Base-by-base conservation (phyloP, 1,284 basidiomycete species). In the Rhodotorula sp. region DNA sequence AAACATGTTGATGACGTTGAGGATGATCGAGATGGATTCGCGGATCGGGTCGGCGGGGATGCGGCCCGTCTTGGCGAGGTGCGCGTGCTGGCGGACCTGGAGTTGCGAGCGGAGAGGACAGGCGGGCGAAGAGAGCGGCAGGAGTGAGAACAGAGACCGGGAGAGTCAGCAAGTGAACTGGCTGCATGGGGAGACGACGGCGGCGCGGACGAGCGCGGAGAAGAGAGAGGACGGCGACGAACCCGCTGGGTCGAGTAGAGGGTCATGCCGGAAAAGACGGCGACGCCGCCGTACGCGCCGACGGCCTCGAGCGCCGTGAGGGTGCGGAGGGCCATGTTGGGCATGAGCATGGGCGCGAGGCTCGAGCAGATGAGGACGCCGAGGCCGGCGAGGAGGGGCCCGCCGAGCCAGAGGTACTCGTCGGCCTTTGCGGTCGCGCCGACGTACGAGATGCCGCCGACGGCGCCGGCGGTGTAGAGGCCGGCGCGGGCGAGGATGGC, bases 401-500 rank as follows among this genome's bases (percentile, higher is more conserved):
- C 81, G 16, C 73, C 93, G 82, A 93, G 87, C 82, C 90, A 90
- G 46, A 96, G 82, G 81, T 90, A 96, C 80, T 88, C 90, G 82
- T 94, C 91, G 77, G 89, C 91, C 77, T 85, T 89, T 45, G 93
- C 93, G 25, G 93, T 96, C 14, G 92, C 92, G 19, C 66, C 93
- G 44, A 96, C 87, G 79, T 93, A 96, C 50, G 89, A 90, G 45
- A 95, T 85, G 12, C 80, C 80, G 64, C 50, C 93, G 25, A 94
- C 88, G 5, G 93, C 87, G 58, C 92, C 93, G 57, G 88, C 87
- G 0, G 93, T 95, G 82, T 96, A 96, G 9, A 96, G 84, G 17
- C 91, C 93, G 14, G 93, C 93, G 54, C 93, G 88, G n/a, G 90
- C 89, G 58, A 96, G 86, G 71, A 96, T 86, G 19, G 91, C 91